A percentile compares a stretch with the other conserved stretches of the same genome.
Evolutionary conservation across 805 yeast genomes (phyloP).

Genomic region (Candida ponderosae): DNA sequence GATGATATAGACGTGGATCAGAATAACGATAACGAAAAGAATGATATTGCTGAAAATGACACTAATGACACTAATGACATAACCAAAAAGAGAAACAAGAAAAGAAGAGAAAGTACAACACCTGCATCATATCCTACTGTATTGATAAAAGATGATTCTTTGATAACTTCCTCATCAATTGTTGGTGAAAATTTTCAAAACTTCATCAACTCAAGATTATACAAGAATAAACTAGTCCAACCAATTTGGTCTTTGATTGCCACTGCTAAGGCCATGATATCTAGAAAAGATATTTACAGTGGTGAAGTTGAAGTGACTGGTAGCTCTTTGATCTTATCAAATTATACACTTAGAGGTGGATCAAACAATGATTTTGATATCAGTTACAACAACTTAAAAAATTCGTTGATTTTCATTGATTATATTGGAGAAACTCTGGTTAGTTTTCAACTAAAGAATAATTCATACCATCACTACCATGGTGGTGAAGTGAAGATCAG

Average conservation of each 20-base stretch:
- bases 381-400: constrained; percentile 24
- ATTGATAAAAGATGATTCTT: constrained; percentile 2
- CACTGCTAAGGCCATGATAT: constrained; percentile 41
- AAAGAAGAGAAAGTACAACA: constrained; percentile 1
- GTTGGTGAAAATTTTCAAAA: constrained; percentile 19
- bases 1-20: not conserved
- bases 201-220: constrained; percentile 9
- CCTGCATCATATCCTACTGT: constrained; percentile 12
- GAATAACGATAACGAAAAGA: no score
- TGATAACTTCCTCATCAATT: constrained; percentile 12
- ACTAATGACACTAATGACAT: no score
- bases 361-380: constrained; percentile 28
- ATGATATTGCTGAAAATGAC: no score
- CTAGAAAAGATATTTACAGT: constrained; percentile 35
- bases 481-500: constrained; percentile 34
- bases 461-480: constrained; percentile 14
- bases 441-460: constrained; percentile 40
- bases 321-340: constrained; percentile 15
- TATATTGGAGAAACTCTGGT: constrained; percentile 45
- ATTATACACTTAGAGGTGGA: constrained; percentile 8
- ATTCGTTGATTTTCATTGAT: constrained; percentile 33
- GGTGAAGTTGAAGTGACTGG: constrained; percentile 24
- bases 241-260: constrained; percentile 49
- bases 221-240: constrained; percentile 21
- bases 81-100: no score